These are phyloP conservation scores for Sporisorium sorghi DNA, from an alignment of 1,284 basidiomycete genomes.

Conservation along the genomic window DNA sequence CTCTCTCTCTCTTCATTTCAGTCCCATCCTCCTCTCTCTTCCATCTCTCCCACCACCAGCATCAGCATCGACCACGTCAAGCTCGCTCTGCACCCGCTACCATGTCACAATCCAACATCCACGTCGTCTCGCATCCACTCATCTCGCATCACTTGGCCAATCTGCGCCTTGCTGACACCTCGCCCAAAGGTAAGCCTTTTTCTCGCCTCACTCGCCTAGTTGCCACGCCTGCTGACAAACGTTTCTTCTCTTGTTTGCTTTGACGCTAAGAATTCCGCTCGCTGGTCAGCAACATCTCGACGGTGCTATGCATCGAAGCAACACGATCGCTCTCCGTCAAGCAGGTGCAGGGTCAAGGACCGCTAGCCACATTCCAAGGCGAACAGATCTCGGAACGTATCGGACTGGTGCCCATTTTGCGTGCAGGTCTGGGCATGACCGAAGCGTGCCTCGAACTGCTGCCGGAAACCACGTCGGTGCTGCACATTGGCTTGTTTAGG, in stretches of 20 bases:
- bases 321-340: conserved; percentile 38
- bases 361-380: conserved; percentile 54
- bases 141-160: conserved; percentile 58
- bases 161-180: conserved; percentile 57
- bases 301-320: conserved; percentile 57
- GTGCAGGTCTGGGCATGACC: conserved; percentile 93
- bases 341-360: conserved; percentile 56
- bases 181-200: conserved; percentile 46
- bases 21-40: not conserved
- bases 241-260: not conserved
- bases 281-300: conserved; percentile 50
- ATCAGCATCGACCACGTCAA: not conserved
- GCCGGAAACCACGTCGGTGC: conserved; percentile 82
- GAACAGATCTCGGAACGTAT: conserved; percentile 73
- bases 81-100: not conserved
- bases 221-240: not conserved
- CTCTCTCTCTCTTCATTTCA: not conserved
- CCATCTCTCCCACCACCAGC: conserved; percentile 1
- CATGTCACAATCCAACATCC: conserved; percentile 46
- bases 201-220: not conserved
- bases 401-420: conserved; percentile 88
- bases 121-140: conserved; percentile 57
- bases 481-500: conserved; percentile 88
- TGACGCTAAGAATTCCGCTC: conserved; percentile 52
- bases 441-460: conserved; percentile 83